Evolutionary conservation across 345 rosid genomes (phyloP).

Genomic region (Atalantia buxifolia): DNA sequence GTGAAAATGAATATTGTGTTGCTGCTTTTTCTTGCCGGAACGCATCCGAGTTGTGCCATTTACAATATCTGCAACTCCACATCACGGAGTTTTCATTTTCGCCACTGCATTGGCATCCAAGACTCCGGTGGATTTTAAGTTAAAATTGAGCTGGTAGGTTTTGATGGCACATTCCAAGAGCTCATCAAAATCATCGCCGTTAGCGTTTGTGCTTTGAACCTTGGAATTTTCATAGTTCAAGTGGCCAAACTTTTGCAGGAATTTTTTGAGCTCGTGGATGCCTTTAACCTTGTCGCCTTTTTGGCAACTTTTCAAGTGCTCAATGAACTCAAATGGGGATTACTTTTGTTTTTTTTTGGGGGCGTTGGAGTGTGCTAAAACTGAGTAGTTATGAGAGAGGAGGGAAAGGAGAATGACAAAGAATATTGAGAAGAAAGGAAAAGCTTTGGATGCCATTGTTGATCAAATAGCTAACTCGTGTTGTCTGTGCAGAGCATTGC

Average conservation of each 20-base stretch:
- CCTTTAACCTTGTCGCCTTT: too few species aligned
- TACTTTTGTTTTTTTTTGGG: neutral
- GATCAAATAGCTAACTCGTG: too few species aligned
- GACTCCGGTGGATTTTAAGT: slow-evolving; percentile 16
- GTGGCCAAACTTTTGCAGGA: too few species aligned
- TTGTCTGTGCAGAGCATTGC: too few species aligned
- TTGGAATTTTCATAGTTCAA: too few species aligned
- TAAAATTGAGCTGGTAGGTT: slow-evolving; percentile 29
- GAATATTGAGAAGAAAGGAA: neutral
- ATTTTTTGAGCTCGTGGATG: too few species aligned
- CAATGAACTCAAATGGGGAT: too few species aligned
- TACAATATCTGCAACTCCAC: slow-evolving; percentile 34
- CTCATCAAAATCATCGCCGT: too few species aligned
- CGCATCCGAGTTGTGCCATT: slow-evolving; percentile 29
- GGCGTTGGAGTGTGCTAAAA: neutral
- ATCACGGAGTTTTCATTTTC: slow-evolving; percentile 27
- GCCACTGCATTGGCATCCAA: slow-evolving; percentile 21
- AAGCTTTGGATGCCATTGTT: neutral
- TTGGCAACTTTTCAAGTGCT: too few species aligned
- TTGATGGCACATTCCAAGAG: slow-evolving; percentile 13
- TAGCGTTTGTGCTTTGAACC: too few species aligned
- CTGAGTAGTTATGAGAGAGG: neutral
- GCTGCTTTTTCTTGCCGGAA: slow-evolving; percentile 3
- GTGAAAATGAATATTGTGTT: slow-evolving; percentile 9
- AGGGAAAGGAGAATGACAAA: neutral